Percentiles rank a stretch among this genome's conserved stretches.
Conservation (phyloP, 2,329 filamentous ascomycete genomes). For the Zymoseptoria crescenta region DNA sequence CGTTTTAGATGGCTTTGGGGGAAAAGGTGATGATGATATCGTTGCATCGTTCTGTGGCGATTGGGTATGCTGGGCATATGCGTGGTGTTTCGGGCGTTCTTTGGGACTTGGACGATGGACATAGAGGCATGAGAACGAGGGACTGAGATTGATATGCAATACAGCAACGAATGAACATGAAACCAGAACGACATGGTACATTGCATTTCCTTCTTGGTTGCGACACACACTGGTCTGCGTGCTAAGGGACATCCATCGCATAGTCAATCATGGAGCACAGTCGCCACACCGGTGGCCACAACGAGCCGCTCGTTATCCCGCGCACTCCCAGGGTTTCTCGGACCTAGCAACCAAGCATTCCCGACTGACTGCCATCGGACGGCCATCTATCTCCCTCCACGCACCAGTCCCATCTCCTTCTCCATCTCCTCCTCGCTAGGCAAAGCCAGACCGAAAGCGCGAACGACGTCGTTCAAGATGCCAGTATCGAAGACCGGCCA, state of each 20-base stretch:
- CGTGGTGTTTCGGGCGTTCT: background rate
- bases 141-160: background rate
- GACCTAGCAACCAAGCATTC: background rate
- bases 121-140: background rate
- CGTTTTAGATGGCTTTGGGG: slow-evolving; percentile 17
- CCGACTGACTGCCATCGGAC: background rate
- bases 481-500: too few relatives aligned
- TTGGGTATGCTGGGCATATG: background rate
- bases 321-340: too few relatives aligned
- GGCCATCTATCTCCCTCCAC: background rate
- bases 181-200: background rate
- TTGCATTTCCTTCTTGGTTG: background rate
- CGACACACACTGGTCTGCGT: background rate
- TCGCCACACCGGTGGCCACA: background rate
- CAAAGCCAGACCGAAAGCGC: background rate
- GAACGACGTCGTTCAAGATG: too few relatives aligned
- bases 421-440: background rate
- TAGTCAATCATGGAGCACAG: background rate
- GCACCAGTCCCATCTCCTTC: background rate
- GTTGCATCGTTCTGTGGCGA: background rate
- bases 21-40: background rate
- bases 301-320: background rate
- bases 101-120: background rate
- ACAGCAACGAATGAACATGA: background rate
- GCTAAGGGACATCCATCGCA: background rate